Percentiles rank a stretch among this genome's conserved stretches.
Evolutionary conservation across 345 rosid species (phyloP).

Genomic region (Pseudoturritis turrita): DNA sequence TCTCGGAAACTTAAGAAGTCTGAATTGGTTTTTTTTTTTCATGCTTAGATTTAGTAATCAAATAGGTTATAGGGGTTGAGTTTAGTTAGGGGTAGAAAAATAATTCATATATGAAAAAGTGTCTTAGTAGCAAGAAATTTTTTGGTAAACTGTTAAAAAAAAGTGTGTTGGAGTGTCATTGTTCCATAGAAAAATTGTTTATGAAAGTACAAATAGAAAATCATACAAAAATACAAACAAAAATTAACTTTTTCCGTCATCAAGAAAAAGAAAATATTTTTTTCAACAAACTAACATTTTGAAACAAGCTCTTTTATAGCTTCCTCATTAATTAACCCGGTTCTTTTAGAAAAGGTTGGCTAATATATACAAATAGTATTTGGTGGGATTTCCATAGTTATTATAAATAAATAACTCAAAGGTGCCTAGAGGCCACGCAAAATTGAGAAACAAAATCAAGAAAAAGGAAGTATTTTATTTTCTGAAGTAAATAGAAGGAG

Average conservation of each 20-base stretch:
- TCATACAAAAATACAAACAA: constrained; percentile 3
- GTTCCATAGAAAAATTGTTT: not conserved
- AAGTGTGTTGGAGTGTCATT: too few relatives aligned
- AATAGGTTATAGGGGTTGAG: too few relatives aligned
- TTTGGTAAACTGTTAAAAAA: too few relatives aligned
- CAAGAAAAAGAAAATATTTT: not conserved
- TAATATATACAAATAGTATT: not conserved
- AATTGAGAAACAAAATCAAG: not conserved
- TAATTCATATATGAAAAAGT: too few relatives aligned
- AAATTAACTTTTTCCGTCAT: not conserved
- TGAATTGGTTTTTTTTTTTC: too few relatives aligned
- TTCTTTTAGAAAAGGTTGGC: constrained; percentile 15
- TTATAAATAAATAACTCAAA: not conserved
- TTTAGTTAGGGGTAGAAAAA: too few relatives aligned
- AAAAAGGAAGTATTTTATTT: too few relatives aligned
- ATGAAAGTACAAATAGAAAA: not conserved
- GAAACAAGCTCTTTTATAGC: not conserved
- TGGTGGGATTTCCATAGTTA: not conserved
- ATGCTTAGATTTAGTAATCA: too few relatives aligned
- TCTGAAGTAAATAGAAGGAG: not conserved
- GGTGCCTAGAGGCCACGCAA: not conserved
- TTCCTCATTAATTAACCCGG: not conserved
- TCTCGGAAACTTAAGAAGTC: too few relatives aligned
- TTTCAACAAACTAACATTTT: not conserved
- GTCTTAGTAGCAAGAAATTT: too few relatives aligned